Evolutionary conservation across 2,329 filamentous ascomycete species (phyloP), one percentile per base, ranked within the genome.

Genomic region (Didymella exigua): DNA sequence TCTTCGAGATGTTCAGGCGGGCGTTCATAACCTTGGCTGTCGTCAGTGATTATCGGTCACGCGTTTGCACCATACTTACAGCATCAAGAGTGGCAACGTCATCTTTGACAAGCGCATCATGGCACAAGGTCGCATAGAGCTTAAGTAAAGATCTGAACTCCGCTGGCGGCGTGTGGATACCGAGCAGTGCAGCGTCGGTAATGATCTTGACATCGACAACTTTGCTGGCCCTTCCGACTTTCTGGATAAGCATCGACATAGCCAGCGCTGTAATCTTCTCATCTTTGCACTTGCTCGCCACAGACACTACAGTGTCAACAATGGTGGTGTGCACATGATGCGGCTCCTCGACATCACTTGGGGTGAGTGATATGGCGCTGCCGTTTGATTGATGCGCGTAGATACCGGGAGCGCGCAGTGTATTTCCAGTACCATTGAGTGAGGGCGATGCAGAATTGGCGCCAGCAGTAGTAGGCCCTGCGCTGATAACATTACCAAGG

Each of bases 181-280:
- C 89, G 50, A 99, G 78, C 5, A 85, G 81, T 8, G 92, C 91
- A 6, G 91, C 87, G 56, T 96, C 92, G 14, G 85, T 86, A 49
- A 98, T 88, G 56, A 99, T 95, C 50, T 89, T 88, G 26, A 89
- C 87, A 78, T 98, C 93, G 2, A 97, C 89, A 4, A 84, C 79
- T 55, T 85, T 82, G 68, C 86, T 95, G 50, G 97, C 86, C 75
- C 95, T 93, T 57, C 89, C 88, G 54, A 98, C 85, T 75, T 99
- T 98, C 70, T 99, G 95, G n/a, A 96, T 78, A 21, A 99, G 85
- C 87, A 99, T 97, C 0, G 92, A 96, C 66, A 97, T 89, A 2
- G 93, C 93, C 47, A 99, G 80, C 5, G 93, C 93, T 6, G 89
- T 95, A 49, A 99, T 96, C 76, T 97, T 96, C 56, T 91, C 87